Conservation (phyloP, 768 basidiomycete species). For the Naematelia aurantialba region DNA sequence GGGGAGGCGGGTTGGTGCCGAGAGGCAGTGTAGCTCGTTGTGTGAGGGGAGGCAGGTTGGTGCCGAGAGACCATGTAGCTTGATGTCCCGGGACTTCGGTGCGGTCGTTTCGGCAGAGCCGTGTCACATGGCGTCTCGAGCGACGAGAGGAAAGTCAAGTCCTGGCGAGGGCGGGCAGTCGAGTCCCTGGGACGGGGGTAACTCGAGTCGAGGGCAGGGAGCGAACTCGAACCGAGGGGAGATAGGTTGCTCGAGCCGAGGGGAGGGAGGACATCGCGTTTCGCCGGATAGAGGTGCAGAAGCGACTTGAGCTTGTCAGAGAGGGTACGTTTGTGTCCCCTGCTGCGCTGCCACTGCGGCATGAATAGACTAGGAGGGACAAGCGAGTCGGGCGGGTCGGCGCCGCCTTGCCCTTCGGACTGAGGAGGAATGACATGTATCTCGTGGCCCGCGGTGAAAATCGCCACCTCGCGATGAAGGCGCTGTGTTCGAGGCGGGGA, state of each 20-base stretch:
- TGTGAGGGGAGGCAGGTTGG: no score
- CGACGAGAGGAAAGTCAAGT: background rate
- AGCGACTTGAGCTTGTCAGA: constrained; percentile 29
- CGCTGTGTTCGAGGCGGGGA: background rate
- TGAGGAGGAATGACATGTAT: constrained; percentile 1
- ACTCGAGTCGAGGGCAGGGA: no score
- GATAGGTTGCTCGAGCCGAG: background rate
- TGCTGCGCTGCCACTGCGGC: background rate
- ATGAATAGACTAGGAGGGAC: no score
- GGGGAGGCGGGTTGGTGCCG: constrained; percentile 1
- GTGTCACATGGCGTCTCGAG: background rate
- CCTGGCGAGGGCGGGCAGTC: background rate
- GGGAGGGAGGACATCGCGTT: background rate
- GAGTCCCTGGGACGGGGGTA: background rate
- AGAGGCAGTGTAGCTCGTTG: constrained; percentile 19
- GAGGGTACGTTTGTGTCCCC: constrained; percentile 16
- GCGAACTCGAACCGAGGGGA: background rate
- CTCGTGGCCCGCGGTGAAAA: background rate
- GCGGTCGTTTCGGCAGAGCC: constrained; percentile 14
- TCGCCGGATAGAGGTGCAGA: constrained; percentile 6
- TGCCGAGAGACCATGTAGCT: constrained; percentile 18
- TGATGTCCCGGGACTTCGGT: constrained; percentile 26
- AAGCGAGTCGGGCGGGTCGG: background rate
- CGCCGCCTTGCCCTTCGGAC: background rate
- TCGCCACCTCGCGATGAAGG: background rate